phyloP scores from a whole-genome alignment of 1,284 basidiomycete genomes.

The Coniferiporia sulphurascens region DNA sequence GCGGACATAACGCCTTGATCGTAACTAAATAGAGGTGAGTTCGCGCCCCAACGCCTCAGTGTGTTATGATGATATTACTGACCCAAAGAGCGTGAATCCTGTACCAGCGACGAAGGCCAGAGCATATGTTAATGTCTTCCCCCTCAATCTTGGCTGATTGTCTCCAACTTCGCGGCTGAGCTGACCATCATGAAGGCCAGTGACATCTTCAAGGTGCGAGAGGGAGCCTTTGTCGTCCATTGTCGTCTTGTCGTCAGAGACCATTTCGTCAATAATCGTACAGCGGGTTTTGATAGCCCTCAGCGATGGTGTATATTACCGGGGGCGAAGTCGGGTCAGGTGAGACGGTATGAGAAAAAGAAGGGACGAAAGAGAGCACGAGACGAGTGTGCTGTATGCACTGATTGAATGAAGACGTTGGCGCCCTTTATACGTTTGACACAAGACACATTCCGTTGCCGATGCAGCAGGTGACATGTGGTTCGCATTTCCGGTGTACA shows the following conservation, averaged over 20 bases:
- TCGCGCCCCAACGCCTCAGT: not conserved
- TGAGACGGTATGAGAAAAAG: not conserved
- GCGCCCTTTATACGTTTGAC: no score
- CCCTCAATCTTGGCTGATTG: constrained; percentile 34
- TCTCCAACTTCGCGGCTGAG: constrained; percentile 8
- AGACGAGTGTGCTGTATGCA: not conserved
- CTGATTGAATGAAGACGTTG: no score
- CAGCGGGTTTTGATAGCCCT: not conserved
- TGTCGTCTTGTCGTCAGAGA: constrained; percentile 5
- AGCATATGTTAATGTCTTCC: constrained; percentile 38
- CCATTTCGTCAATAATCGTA: not conserved
- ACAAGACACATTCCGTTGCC: no score
- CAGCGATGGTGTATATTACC: no score
- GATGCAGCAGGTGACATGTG: no score
- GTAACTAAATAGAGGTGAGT: constrained; percentile 35
- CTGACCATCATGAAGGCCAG: constrained; percentile 7
- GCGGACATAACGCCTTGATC: constrained; percentile 66
- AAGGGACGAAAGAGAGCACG: not conserved
- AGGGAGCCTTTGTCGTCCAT: constrained; percentile 13
- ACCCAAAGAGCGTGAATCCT: constrained; percentile 57
- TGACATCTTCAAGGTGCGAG: constrained; percentile 13
- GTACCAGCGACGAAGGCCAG: constrained; percentile 50
- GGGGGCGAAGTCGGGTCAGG: no score
- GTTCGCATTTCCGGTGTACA: no score
- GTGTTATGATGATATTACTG: constrained; percentile 17